Conservation (phyloP, 331 rosid species). For the Acacia concinna region DNA sequence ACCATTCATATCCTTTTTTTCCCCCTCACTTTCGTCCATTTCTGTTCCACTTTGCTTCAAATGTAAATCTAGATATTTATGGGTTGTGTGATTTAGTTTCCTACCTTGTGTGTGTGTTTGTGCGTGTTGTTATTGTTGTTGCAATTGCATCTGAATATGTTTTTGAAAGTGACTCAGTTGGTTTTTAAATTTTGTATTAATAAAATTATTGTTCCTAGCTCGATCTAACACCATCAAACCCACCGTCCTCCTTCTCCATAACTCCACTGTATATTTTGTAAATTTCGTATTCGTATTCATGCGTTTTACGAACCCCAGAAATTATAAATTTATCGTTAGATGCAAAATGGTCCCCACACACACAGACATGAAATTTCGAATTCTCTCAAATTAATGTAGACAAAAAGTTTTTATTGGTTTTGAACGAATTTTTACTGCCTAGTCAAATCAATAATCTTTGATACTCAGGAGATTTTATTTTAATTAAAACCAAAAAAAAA, state of each 20-base stretch:
- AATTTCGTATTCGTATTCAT: constrained; percentile 21
- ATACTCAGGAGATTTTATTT: neutral
- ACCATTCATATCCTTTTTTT: neutral
- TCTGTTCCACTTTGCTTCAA: neutral
- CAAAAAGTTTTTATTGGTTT: neutral
- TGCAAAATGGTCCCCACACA: no score
- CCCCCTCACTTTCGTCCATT: constrained; percentile 34
- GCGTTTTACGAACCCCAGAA: constrained; percentile 29
- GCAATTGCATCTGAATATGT: constrained; percentile 32
- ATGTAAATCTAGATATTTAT: neutral
- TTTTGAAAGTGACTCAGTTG: constrained; percentile 34
- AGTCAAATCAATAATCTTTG: neutral
- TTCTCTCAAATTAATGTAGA: neutral
- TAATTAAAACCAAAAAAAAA: neutral
- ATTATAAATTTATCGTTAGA: constrained; percentile 32
- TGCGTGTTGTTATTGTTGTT: neutral
- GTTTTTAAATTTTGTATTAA: constrained; percentile 17
- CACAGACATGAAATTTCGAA: neutral
- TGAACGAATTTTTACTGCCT: neutral
- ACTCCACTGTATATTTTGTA: constrained; percentile 37
- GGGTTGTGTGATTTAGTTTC: neutral
- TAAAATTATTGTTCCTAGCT: constrained; percentile 14
- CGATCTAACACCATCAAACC: neutral
- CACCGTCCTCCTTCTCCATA: constrained; percentile 23
- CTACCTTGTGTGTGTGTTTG: neutral